Percentiles rank a stretch among this genome's conserved stretches.
Conservation (phyloP, 148 eudicot genomes). For the Gaultheria prostrata region DNA sequence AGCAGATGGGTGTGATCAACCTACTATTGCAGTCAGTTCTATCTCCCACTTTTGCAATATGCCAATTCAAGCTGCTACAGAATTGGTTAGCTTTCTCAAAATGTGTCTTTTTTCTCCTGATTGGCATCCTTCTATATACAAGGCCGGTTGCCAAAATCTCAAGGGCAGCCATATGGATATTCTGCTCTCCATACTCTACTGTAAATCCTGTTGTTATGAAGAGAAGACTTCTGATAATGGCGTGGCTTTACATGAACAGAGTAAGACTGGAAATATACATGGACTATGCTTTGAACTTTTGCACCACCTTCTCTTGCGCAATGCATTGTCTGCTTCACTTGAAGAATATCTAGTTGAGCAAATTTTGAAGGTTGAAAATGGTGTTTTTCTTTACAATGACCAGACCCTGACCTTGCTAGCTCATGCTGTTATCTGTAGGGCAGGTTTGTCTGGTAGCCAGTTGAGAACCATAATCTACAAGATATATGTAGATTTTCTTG, state of each 20-base stretch:
- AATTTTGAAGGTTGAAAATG: constrained; percentile 68
- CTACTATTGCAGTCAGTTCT: constrained; percentile 51
- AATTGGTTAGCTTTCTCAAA: constrained; percentile 60
- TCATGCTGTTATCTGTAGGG: constrained; percentile 52
- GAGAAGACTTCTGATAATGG: constrained; percentile 45
- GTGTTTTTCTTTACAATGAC: constrained; percentile 63
- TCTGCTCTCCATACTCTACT: constrained; percentile 62
- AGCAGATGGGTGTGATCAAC: constrained; percentile 73
- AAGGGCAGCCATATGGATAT: constrained; percentile 54
- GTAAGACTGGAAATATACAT: constrained; percentile 56
- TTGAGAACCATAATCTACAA: constrained; percentile 62
- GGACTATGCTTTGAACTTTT: constrained; percentile 75
- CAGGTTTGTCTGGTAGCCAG: constrained; percentile 65
- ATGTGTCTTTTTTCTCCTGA: constrained; percentile 62
- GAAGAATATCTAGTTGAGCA: constrained; percentile 70
- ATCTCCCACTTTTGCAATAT: constrained; percentile 48
- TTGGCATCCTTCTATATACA: constrained; percentile 59
- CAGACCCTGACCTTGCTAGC: constrained; percentile 84
- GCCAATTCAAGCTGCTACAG: constrained; percentile 74
- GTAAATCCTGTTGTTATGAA: constrained; percentile 50
- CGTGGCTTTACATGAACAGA: constrained; percentile 43
- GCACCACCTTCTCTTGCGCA: constrained; percentile 56
- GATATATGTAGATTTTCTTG: constrained; percentile 53
- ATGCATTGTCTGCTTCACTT: constrained; percentile 53
- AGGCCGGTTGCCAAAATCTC: constrained; percentile 63